Base-by-base conservation (phyloP, 1,284 basidiomycete species). In the Tilletia horrida region DNA sequence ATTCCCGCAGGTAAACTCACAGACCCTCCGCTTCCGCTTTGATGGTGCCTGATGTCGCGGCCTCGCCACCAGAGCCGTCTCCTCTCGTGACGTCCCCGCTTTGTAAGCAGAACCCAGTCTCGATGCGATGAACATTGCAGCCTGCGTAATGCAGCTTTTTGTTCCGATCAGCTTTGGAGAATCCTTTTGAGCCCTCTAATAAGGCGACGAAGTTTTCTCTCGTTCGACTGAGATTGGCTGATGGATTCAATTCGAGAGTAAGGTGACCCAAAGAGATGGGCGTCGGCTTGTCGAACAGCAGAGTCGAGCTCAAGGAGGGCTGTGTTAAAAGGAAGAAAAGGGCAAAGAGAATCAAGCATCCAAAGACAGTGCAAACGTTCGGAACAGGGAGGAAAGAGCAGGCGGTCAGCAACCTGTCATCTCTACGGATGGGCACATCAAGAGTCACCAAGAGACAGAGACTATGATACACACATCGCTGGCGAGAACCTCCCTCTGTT, bases 11-110 rank as follows among this genome's bases (percentile, higher is more conserved):
- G 14, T 23, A 23, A n/a, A 64, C 63, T 23, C 42, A 65, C 44
- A 65, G 63, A 40, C 63, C 63, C 16, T 65, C 43, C 25, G 63
- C 44, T 35, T 65, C 63, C 8, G 63, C 63, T 42, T 65, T 65
- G 45, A 65, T 65, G 31, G 57, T 59, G 16, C 55, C 55, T 52
- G 45, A 44, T 25, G 52, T 29, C 3, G 43, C 42, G 14, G 63
- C 63, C 42, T 65, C 63, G 23, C 63, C 63, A 21, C 63, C 63
- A 50, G 45, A 52, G 40, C 63, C 63, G 42, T 65, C 63, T 16
- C 57, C 57, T 27, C 63, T 47, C 25, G 63, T 65, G 9, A 65
- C 63, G 21, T 65, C 63, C 21, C 63, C 63, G 27, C 21, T n/a
- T 27, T 65, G 63, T 21, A 65, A 27, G 21, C 50, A 44, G 45